Evolutionary conservation across 768 basidiomycete species (phyloP).

Genomic region (Russula compacta): DNA sequence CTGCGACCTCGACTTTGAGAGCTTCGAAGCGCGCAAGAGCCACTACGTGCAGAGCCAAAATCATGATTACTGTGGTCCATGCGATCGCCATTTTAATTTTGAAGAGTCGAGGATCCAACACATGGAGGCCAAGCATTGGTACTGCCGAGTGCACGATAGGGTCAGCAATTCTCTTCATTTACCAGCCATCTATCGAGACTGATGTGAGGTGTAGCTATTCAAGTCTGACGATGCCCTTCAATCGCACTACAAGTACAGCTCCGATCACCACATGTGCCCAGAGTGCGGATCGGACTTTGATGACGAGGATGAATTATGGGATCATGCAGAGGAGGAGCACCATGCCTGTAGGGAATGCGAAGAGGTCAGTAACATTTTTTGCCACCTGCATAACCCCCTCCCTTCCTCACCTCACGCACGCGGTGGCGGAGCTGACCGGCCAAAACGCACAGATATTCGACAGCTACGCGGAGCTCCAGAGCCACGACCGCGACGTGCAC

Average conservation of each 20-base stretch:
- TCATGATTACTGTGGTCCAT: not conserved
- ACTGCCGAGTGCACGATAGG: not conserved
- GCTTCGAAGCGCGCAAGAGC: not conserved
- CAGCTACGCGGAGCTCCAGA: not conserved
- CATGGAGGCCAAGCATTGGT: conserved; percentile 1
- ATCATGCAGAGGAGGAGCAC: conserved; percentile 1
- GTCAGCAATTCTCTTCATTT: conserved; percentile 18
- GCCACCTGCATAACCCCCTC: not conserved
- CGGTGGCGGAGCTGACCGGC: not conserved
- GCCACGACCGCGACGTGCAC: conserved; percentile 20
- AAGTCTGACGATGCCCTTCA: not conserved
- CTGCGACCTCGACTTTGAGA: conserved; percentile 39
- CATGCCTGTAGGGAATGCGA: not conserved
- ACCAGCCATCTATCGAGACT: not conserved
- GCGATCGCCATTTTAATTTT: not conserved
- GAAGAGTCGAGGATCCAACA: conserved; percentile 20
- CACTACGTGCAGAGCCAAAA: not conserved
- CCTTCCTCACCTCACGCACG: not conserved
- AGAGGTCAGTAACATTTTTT: not conserved
- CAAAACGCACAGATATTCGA: not conserved
- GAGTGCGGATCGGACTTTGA: not conserved
- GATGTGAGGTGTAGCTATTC: not conserved
- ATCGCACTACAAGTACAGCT: not conserved
- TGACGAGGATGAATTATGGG: not conserved
- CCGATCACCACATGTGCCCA: not conserved